A percentile compares a stretch with the other conserved stretches of the same genome.
These are phyloP conservation scores for Pseudevernia furfuracea DNA, from an alignment of 495 filamentous ascomycete genomes.

Conservation along the genomic window DNA sequence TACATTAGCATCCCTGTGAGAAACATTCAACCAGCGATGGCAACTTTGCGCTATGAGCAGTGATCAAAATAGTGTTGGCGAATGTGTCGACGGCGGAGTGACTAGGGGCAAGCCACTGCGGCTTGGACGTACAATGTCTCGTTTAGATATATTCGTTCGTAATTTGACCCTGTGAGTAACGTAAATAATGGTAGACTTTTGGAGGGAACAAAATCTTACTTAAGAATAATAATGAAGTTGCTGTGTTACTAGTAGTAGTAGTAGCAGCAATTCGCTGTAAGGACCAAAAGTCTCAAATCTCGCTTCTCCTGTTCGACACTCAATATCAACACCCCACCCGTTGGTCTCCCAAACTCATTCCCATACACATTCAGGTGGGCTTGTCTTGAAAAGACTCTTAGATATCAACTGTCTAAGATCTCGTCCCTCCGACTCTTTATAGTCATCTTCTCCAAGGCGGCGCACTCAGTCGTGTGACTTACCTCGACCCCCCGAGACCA, in stretches of 20 bases:
- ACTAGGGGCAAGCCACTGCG: background rate
- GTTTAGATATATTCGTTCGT: background rate
- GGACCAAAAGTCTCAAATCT: background rate
- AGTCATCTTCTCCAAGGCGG: background rate
- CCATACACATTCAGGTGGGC: background rate
- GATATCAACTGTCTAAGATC: background rate
- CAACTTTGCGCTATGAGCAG: background rate
- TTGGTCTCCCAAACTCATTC: background rate
- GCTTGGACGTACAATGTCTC: background rate
- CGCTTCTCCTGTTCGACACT: conserved; percentile 7
- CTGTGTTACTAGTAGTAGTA: no score
- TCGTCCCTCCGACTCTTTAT: background rate
- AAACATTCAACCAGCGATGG: background rate
- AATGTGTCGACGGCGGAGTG: background rate
- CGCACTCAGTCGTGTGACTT: conserved; percentile 14
- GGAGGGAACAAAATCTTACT: background rate
- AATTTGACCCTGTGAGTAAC: background rate
- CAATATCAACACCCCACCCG: conserved; percentile 1
- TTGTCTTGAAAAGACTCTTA: background rate
- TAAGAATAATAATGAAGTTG: background rate
- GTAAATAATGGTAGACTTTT: background rate
- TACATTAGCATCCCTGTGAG: background rate
- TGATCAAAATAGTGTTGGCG: background rate
- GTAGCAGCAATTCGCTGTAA: background rate
- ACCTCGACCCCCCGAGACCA: conserved; percentile 33